Evolutionary conservation across 371 early-diverging fungal species (phyloP).

Genomic region (Coemansia sp.): DNA sequence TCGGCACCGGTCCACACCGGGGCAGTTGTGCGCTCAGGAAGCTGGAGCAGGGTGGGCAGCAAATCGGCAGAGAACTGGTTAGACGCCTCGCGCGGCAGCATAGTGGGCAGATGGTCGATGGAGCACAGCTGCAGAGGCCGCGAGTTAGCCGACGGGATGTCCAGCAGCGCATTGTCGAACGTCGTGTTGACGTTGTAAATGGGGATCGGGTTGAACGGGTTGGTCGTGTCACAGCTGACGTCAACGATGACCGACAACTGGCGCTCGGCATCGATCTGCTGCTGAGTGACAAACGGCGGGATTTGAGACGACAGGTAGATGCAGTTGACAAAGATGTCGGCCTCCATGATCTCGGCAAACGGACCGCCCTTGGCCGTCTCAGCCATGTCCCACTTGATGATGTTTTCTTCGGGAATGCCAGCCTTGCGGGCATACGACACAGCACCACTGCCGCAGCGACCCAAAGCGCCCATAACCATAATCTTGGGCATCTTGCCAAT

Average conservation of each 20-base stretch:
- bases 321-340: conserved; percentile 96
- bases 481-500: conserved; percentile 71
- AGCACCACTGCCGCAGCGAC: conserved; percentile 94
- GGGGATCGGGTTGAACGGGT: conserved; percentile 96
- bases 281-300: conserved; percentile 89
- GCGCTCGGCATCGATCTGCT: conserved; percentile 70
- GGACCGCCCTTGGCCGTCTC: conserved; percentile 95
- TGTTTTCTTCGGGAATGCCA: conserved; percentile 85
- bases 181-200: conserved; percentile 88
- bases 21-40: conserved; percentile 61
- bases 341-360: conserved; percentile 83
- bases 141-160: conserved; percentile 56
- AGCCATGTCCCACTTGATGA: conserved; percentile 92
- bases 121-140: conserved; percentile 85
- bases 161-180: conserved; percentile 86
- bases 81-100: conserved; percentile 90
- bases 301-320: conserved; percentile 91
- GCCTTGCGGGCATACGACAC: conserved; percentile 77
- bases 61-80: conserved; percentile 84
- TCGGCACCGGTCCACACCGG: conserved; percentile 89
- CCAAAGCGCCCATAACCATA: conserved; percentile 97
- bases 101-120: conserved; percentile 95
- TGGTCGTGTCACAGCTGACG: conserved; percentile 95
- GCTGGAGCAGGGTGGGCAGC: conserved; percentile 76
- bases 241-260: conserved; percentile 84